Evolutionary conservation across 177 flowering plant genomes (phyloP), one percentile per base, ranked within the genome.

Genomic region (Tripterygium wilfordii): DNA sequence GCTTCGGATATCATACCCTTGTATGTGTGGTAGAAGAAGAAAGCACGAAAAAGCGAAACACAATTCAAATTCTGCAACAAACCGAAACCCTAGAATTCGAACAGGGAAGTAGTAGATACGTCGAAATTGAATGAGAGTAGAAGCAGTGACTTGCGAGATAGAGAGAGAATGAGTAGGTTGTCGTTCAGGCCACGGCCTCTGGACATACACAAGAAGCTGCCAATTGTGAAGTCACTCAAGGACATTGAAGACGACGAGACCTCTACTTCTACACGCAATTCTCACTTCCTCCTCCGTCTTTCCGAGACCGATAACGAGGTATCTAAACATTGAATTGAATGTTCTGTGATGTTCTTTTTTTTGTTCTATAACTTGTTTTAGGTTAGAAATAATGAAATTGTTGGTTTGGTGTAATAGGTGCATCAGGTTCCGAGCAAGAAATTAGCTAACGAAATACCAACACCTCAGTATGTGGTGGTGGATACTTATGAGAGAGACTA

Each of bases 401-500:
- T 33, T 33, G 14, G 14, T 5, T 14, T 7, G 37, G 14, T 33
- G 9, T 33, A 33, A 6, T 51, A 80, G 96, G 89, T 78, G 29
- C 84, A 67, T 41, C 92, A 72, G 49, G 41, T 57, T 35, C 74
- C 82, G 35, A 65, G 45, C 62, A 89, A 84, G 79, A 92, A 89
- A 68, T 8, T 44, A 10, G 74, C 76, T 69, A 13, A 91, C 48
- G 99, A 92, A 60, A 92, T 92, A 49, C 99, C 99, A 6, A 92
- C 83, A 30, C 99, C 99, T 8, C 78, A 94, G 67, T 94, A 64
- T 71, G 88, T 73, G 64, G 51, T 74, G 53, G 99, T 89, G 42
- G 99, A 89, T 62, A 82, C 97, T 26, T 92, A 94, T 74, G 99
- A 89, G 72, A 71, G 88, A 60, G 99, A 94, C 53, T 94, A 94